Percentiles rank a stretch among this genome's conserved stretches.
Evolutionary conservation across 2,329 filamentous ascomycete species (phyloP).

Genomic region (Cylindrodendrum hubeiense): DNA sequence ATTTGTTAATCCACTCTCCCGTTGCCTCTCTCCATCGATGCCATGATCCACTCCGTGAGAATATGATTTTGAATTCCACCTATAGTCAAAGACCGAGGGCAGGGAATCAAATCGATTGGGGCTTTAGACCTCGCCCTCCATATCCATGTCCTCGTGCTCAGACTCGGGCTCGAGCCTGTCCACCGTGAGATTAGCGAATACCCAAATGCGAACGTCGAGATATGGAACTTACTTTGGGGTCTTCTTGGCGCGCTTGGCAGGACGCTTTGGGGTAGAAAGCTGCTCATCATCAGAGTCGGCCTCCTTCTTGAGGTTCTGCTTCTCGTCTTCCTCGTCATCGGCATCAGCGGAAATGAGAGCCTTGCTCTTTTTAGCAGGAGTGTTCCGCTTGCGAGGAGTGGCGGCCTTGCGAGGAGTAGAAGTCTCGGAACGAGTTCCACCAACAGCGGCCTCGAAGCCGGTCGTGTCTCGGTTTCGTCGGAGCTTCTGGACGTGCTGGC

Average conservation of each 20-base stretch:
- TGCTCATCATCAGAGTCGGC: conserved; percentile 21
- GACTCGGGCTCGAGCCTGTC: conserved; percentile 30
- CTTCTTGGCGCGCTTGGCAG: conserved; percentile 43
- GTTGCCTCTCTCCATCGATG: background rate
- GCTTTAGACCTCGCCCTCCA: conserved; percentile 22
- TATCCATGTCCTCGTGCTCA: background rate
- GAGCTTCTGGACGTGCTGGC: conserved; percentile 62
- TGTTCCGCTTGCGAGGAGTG: conserved; percentile 47
- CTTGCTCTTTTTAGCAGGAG: conserved; percentile 43
- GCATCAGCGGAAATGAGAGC: conserved; percentile 35
- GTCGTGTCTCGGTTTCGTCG: conserved; percentile 50
- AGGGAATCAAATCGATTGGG: background rate
- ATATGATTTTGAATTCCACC: background rate
- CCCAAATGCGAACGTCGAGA: no score
- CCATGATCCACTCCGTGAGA: background rate
- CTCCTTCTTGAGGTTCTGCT: conserved; percentile 46
- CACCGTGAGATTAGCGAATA: conserved; percentile 16
- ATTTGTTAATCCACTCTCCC: no score
- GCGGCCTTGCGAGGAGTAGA: conserved; percentile 42
- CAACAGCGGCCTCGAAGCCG: conserved; percentile 36
- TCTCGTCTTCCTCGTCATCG: conserved; percentile 41
- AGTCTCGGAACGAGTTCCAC: conserved; percentile 25
- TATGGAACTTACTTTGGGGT: conserved; percentile 34
- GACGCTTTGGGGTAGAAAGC: conserved; percentile 19
- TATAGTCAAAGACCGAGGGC: background rate